Evolutionary conservation across 164 flowering plant species (phyloP).

Genomic region (Santalum album): DNA sequence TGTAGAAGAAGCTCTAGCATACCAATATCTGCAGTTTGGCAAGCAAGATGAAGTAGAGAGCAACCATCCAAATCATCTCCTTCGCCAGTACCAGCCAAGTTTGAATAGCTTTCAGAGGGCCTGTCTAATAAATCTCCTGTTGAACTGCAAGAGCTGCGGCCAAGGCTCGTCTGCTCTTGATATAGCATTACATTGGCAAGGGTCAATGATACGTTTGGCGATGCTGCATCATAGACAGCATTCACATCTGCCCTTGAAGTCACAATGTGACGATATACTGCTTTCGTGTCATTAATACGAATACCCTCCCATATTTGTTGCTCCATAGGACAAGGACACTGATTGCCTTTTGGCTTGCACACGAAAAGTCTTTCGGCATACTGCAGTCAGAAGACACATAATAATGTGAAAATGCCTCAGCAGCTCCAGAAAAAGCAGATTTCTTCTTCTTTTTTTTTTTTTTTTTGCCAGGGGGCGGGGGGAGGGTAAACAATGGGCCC

Average conservation of each 20-base stretch:
- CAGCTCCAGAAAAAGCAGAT: background rate
- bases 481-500: no score
- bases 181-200: conserved; percentile 49
- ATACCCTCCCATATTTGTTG: conserved; percentile 73
- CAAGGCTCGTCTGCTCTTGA: conserved; percentile 41
- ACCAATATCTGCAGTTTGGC: conserved; percentile 66
- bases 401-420: background rate
- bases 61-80: conserved; percentile 49
- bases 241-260: conserved; percentile 59
- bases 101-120: conserved; percentile 19
- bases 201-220: conserved; percentile 25
- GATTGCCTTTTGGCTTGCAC: conserved; percentile 33
- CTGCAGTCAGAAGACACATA: conserved; percentile 30
- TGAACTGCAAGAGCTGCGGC: background rate
- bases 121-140: conserved; percentile 11
- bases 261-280: conserved; percentile 63
- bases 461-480: no score
- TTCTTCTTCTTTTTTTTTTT: no score
- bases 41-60: conserved; percentile 80
- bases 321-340: conserved; percentile 32
- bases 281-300: conserved; percentile 59
- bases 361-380: conserved; percentile 73
- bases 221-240: conserved; percentile 36
- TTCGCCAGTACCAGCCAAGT: conserved; percentile 20
- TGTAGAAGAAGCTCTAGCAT: conserved; percentile 91